Evolutionary conservation across 2,329 filamentous ascomycete species (phyloP).

Genomic region (Neodidymelliopsis sp.): DNA sequence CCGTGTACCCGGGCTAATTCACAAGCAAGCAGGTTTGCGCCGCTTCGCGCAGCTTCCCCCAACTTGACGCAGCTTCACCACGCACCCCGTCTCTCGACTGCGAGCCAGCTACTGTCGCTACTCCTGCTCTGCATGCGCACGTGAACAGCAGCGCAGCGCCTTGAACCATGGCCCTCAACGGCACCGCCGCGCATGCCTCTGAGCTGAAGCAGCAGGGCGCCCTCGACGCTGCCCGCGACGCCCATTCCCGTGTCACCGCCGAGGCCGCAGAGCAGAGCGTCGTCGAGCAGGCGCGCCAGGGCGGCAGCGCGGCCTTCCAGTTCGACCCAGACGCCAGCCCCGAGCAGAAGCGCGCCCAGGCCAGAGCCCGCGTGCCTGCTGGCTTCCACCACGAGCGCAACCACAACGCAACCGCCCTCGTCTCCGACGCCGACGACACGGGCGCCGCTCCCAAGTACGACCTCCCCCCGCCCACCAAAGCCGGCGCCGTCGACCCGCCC

Average conservation of each 20-base stretch:
- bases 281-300: conserved; percentile 78
- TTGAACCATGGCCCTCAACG: conserved; percentile 5
- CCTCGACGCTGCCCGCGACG: conserved; percentile 77
- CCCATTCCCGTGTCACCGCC: conserved; percentile 70
- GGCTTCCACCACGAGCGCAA: conserved; percentile 68
- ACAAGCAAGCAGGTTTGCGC: conserved; percentile 30
- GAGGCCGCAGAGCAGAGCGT: conserved; percentile 77
- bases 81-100: neutral
- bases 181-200: conserved; percentile 43
- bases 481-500: conserved; percentile 66
- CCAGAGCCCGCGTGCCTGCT: conserved; percentile 70
- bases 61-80: conserved; percentile 18
- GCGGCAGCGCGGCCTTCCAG: conserved; percentile 79
- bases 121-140: conserved; percentile 8
- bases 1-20: conserved; percentile 11
- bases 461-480: conserved; percentile 76
- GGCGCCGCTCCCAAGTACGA: conserved; percentile 68
- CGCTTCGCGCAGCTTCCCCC: too few relatives aligned
- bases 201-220: conserved; percentile 86
- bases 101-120: neutral
- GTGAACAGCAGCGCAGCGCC: conserved; percentile 6
- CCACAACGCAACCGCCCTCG: conserved; percentile 72
- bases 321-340: conserved; percentile 87
- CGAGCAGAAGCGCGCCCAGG: conserved; percentile 84
- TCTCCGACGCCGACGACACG: conserved; percentile 70